Conservation (phyloP, 2,329 filamentous ascomycete species). For the Pseudocercospora cruenta region DNA sequence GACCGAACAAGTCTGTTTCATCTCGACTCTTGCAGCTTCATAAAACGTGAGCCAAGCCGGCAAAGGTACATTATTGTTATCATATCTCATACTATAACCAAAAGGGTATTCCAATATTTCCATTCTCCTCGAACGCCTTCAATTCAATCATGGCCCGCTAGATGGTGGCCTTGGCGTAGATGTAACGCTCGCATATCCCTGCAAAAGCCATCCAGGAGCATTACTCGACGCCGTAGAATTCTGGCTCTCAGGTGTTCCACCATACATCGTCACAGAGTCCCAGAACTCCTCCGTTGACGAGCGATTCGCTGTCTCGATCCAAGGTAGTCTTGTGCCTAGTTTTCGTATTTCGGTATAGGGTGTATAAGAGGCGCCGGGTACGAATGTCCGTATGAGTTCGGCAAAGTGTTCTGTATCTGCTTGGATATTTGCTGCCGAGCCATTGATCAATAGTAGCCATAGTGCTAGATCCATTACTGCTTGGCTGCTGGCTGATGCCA, state of each 20-base stretch:
- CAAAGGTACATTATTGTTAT: no score
- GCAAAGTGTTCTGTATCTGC: constrained; percentile 19
- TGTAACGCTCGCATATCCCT: not conserved
- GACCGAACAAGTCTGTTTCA: not conserved
- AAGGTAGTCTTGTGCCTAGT: constrained; percentile 19
- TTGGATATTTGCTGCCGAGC: constrained; percentile 8
- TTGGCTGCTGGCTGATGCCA: not conserved
- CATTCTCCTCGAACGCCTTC: not conserved
- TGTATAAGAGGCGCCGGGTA: constrained; percentile 3
- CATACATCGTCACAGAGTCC: constrained; percentile 2
- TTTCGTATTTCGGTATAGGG: constrained; percentile 11
- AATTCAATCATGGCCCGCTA: not conserved
- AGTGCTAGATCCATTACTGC: constrained; percentile 17
- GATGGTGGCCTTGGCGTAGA: not conserved
- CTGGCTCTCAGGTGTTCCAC: not conserved
- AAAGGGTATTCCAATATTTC: not conserved
- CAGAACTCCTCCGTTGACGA: constrained; percentile 20
- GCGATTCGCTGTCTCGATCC: constrained; percentile 17
- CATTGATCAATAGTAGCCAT: constrained; percentile 24
- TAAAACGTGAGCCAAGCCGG: no score
- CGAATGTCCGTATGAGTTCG: constrained; percentile 8
- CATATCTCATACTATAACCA: not conserved
- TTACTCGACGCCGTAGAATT: not conserved
- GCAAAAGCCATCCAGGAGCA: not conserved
- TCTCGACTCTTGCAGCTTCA: not conserved